phyloP scores from a whole-genome alignment of 2,329 filamentous ascomycete species.

The Trichoderma sp. region DNA sequence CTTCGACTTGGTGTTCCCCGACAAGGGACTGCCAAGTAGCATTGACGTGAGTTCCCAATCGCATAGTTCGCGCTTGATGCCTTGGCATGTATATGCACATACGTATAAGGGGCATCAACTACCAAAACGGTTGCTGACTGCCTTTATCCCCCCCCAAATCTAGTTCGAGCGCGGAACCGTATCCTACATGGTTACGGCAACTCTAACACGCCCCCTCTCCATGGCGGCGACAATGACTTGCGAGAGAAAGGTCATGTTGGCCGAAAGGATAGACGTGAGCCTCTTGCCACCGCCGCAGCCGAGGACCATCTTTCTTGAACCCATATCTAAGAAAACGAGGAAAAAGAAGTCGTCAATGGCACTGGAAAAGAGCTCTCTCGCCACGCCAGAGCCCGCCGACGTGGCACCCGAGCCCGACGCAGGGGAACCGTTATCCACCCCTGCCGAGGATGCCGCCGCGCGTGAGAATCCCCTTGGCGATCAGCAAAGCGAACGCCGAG shows the following conservation, averaged over 20 bases:
- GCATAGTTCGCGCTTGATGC: background rate
- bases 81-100: background rate
- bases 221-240: constrained; percentile 77
- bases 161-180: constrained; percentile 96
- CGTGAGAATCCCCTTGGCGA: constrained; percentile 41
- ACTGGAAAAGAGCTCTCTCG: constrained; percentile 44
- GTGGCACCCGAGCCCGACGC: constrained; percentile 35
- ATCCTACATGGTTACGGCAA: constrained; percentile 85
- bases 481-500: constrained; percentile 28
- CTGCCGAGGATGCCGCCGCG: background rate
- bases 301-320: constrained; percentile 81
- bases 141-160: background rate
- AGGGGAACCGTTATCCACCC: constrained; percentile 33
- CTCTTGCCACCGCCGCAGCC: constrained; percentile 70
- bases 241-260: constrained; percentile 74
- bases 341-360: constrained; percentile 52
- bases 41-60: constrained; percentile 69
- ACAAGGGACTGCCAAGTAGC: constrained; percentile 75
- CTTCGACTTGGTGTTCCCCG: constrained; percentile 69
- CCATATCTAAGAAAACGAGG: constrained; percentile 68
- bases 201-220: constrained; percentile 81
- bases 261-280: constrained; percentile 83
- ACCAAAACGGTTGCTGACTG: constrained; percentile 16
- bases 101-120: background rate
- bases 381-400: constrained; percentile 40